Evolutionary conservation across 192 early-diverging fungal genomes (phyloP).

Genomic region (Coemansia interrupta): DNA sequence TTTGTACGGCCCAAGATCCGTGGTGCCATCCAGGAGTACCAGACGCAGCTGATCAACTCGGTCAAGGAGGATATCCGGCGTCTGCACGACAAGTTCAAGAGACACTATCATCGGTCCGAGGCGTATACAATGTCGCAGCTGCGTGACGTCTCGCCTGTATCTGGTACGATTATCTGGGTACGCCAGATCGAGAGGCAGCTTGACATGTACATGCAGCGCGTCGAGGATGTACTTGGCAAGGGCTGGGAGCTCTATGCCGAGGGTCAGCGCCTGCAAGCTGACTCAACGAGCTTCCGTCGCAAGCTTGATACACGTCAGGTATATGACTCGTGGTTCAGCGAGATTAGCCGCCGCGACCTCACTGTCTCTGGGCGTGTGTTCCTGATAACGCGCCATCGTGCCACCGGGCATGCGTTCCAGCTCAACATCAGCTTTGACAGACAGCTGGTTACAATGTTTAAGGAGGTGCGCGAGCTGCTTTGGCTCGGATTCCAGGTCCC

Average conservation of each 20-base stretch:
- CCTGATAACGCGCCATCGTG: constrained; percentile 77
- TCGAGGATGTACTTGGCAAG: constrained; percentile 96
- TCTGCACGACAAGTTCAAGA: constrained; percentile 94
- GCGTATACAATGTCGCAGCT: constrained; percentile 85
- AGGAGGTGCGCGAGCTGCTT: constrained; percentile 96
- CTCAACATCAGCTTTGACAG: constrained; percentile 92
- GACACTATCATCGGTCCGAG: constrained; percentile 84
- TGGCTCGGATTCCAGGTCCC: constrained; percentile 95
- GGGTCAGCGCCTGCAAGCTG: constrained; percentile 86
- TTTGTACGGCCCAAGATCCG: constrained; percentile 99
- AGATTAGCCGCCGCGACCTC: constrained; percentile 78
- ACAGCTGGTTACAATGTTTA: constrained; percentile 94
- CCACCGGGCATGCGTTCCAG: constrained; percentile 66
- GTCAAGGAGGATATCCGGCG: constrained; percentile 98
- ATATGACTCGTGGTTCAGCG: constrained; percentile 87
- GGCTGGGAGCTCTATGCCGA: constrained; percentile 97
- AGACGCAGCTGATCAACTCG: constrained; percentile 93
- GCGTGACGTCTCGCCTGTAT: constrained; percentile 89
- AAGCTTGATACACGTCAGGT: constrained; percentile 90
- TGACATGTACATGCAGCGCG: constrained; percentile 90
- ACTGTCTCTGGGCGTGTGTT: constrained; percentile 87
- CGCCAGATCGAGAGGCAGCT: constrained; percentile 97
- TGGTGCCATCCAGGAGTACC: constrained; percentile 99
- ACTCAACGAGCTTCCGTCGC: constrained; percentile 85
- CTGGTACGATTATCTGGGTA: constrained; percentile 95